phyloP scores from a whole-genome alignment of 2,329 filamentous ascomycete genomes.

The Biscogniauxia marginata region DNA sequence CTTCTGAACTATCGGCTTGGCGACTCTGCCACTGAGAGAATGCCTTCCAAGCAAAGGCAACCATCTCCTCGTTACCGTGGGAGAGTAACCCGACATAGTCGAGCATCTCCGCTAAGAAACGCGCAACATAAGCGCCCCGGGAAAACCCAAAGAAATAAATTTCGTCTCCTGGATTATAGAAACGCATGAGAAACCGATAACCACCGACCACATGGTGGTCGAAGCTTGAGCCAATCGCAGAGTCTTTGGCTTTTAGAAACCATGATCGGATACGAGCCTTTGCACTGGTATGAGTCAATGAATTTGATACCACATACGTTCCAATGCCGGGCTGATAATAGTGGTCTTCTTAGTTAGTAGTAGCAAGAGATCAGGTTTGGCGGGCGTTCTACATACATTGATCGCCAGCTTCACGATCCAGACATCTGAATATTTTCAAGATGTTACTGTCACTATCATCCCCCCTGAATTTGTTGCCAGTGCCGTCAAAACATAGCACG shows the following conservation, averaged over 20 bases:
- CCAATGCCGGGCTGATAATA: conserved; percentile 71
- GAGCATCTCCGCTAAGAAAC: conserved; percentile 80
- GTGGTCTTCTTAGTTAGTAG: conserved; percentile 38
- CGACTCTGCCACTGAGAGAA: conserved; percentile 72
- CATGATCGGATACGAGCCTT: conserved; percentile 61
- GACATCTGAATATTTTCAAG: conserved; percentile 68
- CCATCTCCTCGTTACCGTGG: conserved; percentile 83
- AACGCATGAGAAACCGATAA: conserved; percentile 76
- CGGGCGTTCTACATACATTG: conserved; percentile 48
- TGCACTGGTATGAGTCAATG: conserved; percentile 56
- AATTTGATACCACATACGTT: conserved; percentile 65
- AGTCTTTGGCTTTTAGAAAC: conserved; percentile 74
- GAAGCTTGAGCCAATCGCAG: conserved; percentile 76
- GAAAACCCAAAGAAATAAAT: conserved; percentile 76
- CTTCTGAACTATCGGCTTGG: conserved; percentile 43
- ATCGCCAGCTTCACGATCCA: conserved; percentile 60
- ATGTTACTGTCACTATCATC: conserved; percentile 65
- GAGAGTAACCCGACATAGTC: conserved; percentile 78
- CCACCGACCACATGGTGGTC: conserved; percentile 81
- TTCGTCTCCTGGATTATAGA: conserved; percentile 62
- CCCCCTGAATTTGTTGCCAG: conserved; percentile 62
- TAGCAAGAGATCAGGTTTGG: conserved; percentile 4
- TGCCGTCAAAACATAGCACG: conserved; percentile 62
- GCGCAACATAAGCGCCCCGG: conserved; percentile 69
- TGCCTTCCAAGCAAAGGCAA: conserved; percentile 79